phyloP scores from a whole-genome alignment of 108 stramenopile genomes.

The Nannochloropsis gaditana region DNA sequence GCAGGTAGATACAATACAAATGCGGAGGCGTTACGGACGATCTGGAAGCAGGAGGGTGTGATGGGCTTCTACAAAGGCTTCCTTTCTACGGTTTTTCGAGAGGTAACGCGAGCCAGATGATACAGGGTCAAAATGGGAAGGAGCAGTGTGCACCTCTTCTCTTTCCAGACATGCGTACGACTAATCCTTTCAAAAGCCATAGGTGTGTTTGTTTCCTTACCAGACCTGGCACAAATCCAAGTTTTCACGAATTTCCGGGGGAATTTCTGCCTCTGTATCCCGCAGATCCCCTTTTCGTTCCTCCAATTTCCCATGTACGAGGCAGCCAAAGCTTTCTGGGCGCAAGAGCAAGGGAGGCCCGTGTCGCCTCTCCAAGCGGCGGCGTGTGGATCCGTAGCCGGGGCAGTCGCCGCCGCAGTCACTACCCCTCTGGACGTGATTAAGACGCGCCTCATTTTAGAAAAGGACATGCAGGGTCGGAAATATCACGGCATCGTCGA shows the following conservation, averaged over 20 bases:
- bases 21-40: constrained; percentile 18
- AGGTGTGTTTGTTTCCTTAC: too few relatives aligned
- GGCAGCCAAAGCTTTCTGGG: constrained; percentile 37
- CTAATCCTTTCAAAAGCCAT: too few relatives aligned
- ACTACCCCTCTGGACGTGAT: constrained; percentile 59
- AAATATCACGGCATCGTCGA: constrained; percentile 35
- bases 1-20: constrained; percentile 18
- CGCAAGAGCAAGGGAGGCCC: not conserved
- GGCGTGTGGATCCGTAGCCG: constrained; percentile 46
- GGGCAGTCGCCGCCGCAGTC: constrained; percentile 52
- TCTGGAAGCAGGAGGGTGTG: constrained; percentile 27
- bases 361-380: constrained; percentile 39
- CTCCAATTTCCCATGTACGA: constrained; percentile 59
- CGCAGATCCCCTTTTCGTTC: constrained; percentile 58
- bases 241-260: too few relatives aligned
- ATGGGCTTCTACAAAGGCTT: constrained; percentile 47
- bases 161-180: too few relatives aligned
- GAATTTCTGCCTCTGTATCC: not conserved
- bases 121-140: not conserved
- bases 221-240: too few relatives aligned
- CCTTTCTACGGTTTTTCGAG: constrained; percentile 28
- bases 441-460: constrained; percentile 55
- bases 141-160: not conserved
- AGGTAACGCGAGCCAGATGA: not conserved
- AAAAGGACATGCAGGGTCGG: constrained; percentile 23